Base-by-base conservation (phyloP, 2,329 filamentous ascomycete genomes). In the Tolypocladium paradoxum region DNA sequence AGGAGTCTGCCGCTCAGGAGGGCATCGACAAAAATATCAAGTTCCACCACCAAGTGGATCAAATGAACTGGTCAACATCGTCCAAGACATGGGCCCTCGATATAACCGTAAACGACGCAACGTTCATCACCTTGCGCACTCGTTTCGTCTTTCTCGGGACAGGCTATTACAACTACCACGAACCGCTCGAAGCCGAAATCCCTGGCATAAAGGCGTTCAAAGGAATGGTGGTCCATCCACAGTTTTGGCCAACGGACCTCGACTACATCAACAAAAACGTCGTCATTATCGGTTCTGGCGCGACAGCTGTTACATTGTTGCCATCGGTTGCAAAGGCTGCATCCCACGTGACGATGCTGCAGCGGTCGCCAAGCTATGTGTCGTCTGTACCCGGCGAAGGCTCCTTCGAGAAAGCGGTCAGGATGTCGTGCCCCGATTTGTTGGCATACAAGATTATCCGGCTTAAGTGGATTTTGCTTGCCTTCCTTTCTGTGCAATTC, bases 251-350 rank as follows among this genome's bases (percentile, higher is more conserved):
- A 0, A 71, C 83, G 49, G 75, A 82, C 51, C 68, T 85, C 40
- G 77, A 86, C 60, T 83, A 84, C 64, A 67, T 73, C 6, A 73
- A 74, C 64, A 88, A 89, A 68, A 78, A 79, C 35, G 73, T 90
- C 22, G 78, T 87, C 47, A 74, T 90, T 54, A 81, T 91, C 58
- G 87, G 87, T 35, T 84, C 79, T 18, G 88, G 88, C 18, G 88
- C 88, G 3, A 92, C 88, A 0, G 84, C 88, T 6, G 71, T 91
- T 48, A 91, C 88, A 0, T 73, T 93, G 1, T 67, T 92, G 6
- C 88, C 88, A 0, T 78, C 76, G 48, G 68, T 92, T 43, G 79
- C 81, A 2, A 70, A 85, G 52, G 78, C 76, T 38, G 86, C 85
- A 8, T 70, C 69, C 6, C 76, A 79, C 8, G 83, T 88, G 22